Percentiles rank a stretch among this genome's conserved stretches.
Conservation (phyloP, 257 asterid species). For the Leptodermis oblonga region DNA sequence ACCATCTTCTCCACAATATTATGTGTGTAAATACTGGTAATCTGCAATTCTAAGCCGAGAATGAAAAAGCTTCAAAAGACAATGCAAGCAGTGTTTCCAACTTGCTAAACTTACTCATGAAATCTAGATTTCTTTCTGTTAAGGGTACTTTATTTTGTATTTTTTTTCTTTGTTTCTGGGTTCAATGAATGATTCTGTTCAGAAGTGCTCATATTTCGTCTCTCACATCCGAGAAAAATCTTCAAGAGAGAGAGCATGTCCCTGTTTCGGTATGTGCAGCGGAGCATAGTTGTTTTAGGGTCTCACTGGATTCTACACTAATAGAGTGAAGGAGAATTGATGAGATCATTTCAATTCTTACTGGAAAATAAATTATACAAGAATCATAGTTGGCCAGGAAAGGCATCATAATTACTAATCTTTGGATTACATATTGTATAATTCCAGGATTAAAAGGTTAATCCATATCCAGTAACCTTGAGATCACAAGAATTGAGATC, state of each 20-base stretch:
- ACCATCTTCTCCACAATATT: background rate
- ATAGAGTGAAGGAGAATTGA: background rate
- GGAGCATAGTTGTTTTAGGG: background rate
- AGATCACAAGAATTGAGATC: no score
- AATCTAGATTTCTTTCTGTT: background rate
- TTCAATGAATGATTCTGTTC: background rate
- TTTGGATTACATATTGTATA: background rate
- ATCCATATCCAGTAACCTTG: background rate
- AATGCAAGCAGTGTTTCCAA: background rate
- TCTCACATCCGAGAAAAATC: background rate
- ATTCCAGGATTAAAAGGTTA: background rate
- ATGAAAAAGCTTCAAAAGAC: background rate
- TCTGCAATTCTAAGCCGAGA: background rate
- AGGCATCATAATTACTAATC: background rate
- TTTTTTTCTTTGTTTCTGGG: background rate
- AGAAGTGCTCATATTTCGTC: background rate
- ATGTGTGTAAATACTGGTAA: background rate
- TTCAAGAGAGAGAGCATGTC: background rate
- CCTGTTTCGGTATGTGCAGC: background rate
- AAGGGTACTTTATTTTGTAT: background rate
- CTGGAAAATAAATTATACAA: background rate
- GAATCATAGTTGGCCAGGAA: background rate
- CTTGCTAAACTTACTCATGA: background rate
- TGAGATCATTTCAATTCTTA: background rate
- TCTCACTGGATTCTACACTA: background rate